Evolutionary conservation across 192 early-diverging fungal species (phyloP).

Genomic region (Gamsiella multidivaricata): DNA sequence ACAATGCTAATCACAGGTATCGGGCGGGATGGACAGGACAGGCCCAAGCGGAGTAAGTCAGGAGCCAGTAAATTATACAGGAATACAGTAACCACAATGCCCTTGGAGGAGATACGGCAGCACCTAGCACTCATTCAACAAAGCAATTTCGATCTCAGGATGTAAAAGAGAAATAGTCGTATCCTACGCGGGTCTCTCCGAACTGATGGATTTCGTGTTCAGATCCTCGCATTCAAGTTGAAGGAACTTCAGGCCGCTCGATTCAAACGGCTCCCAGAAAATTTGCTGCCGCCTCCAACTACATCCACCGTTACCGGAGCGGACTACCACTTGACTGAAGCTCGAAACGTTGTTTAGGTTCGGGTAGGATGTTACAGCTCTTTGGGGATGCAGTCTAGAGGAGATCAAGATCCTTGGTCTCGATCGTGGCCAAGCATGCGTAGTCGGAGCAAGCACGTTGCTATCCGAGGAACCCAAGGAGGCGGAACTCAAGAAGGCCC

Average conservation of each 20-base stretch:
- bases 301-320: background rate
- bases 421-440: conserved; percentile 16
- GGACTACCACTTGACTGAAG: conserved; percentile 16
- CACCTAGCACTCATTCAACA: background rate
- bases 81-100: background rate
- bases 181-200: conserved; percentile 7
- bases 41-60: background rate
- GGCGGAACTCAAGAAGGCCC: background rate
- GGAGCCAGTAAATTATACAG: background rate
- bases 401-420: conserved; percentile 12
- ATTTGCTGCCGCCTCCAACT: background rate
- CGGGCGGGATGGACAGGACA: background rate
- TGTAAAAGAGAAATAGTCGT: background rate
- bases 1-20: background rate
- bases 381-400: conserved; percentile 4
- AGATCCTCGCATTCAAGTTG: conserved; percentile 22
- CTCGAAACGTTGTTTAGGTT: conserved; percentile 14
- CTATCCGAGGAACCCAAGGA: background rate
- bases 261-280: background rate
- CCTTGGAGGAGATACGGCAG: background rate
- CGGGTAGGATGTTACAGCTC: background rate
- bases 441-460: conserved; percentile 15
- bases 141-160: background rate
- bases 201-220: conserved; percentile 21
- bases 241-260: conserved; percentile 6